Conservation (phyloP, 2,329 filamentous ascomycete genomes). For the Didymosphaeria variabile region DNA sequence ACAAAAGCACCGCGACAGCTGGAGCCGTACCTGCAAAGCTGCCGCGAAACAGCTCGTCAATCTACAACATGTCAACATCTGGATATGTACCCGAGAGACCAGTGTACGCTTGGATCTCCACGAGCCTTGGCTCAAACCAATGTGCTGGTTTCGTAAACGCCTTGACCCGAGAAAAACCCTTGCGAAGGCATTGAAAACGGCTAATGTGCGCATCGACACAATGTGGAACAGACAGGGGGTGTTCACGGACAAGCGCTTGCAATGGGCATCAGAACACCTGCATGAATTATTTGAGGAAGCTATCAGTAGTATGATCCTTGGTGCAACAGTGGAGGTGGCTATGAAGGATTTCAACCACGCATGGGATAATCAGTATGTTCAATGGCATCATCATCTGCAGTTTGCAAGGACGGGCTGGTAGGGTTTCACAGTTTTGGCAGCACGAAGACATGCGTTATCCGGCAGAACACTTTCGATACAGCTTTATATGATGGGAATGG, state of each 20-base stretch:
- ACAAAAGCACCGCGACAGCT: conserved; percentile 34
- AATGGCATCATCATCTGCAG: conserved; percentile 21
- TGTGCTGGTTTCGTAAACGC: conserved; percentile 39
- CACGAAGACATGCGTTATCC: neutral
- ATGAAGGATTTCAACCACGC: conserved; percentile 36
- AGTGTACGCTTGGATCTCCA: conserved; percentile 33
- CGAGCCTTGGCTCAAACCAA: conserved; percentile 34
- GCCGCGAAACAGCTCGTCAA: conserved; percentile 30
- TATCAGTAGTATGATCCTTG: conserved; percentile 36
- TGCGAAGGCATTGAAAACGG: conserved; percentile 16
- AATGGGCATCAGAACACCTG: conserved; percentile 30
- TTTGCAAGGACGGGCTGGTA: conserved; percentile 17
- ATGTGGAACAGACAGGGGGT: conserved; percentile 16
- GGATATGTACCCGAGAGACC: conserved; percentile 27
- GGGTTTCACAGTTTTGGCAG: neutral
- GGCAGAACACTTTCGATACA: neutral
- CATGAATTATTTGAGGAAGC: conserved; percentile 40
- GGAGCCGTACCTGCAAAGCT: conserved; percentile 32
- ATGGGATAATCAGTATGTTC: conserved; percentile 30
- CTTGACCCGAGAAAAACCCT: too few species aligned
- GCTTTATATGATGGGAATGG: neutral
- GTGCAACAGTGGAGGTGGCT: conserved; percentile 37
- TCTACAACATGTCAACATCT: conserved; percentile 35
- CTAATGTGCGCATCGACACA: conserved; percentile 28
- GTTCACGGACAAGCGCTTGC: conserved; percentile 22